phyloP scores from a whole-genome alignment of 225 moss, liverwort and hornwort genomes.

The Pseudoscleropodium purum region DNA sequence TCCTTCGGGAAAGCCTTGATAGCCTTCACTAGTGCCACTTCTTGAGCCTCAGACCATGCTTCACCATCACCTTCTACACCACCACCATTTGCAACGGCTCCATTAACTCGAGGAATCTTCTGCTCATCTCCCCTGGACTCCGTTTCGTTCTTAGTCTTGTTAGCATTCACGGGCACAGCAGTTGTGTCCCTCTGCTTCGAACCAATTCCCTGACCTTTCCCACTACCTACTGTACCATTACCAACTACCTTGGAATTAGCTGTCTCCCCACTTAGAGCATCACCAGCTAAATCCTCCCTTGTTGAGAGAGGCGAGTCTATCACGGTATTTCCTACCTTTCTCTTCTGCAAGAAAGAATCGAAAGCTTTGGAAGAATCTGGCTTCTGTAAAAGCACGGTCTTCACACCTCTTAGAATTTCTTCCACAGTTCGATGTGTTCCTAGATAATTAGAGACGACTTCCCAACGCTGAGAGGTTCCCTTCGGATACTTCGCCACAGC shows the following conservation, averaged over 20 bases:
- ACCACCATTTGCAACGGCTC: slow-evolving; percentile 29
- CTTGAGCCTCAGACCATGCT: slow-evolving; percentile 73
- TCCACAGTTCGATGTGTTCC: slow-evolving; percentile 82
- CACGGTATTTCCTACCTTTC: slow-evolving; percentile 39
- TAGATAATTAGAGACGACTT: slow-evolving; percentile 75
- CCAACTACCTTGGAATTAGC: background rate
- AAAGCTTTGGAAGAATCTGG: slow-evolving; percentile 87
- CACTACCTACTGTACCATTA: slow-evolving; percentile 13
- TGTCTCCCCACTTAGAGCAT: background rate
- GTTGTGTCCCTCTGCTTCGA: slow-evolving; percentile 3
- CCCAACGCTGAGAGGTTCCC: slow-evolving; percentile 97
- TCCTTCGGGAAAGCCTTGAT: slow-evolving; percentile 88
- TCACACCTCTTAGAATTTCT: slow-evolving; percentile 74
- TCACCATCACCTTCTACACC: slow-evolving; percentile 34
- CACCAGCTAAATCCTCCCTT: slow-evolving; percentile 36
- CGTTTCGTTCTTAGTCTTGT: slow-evolving; percentile 12
- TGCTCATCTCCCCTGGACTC: background rate
- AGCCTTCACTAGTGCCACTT: slow-evolving; percentile 76
- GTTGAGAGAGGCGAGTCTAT: slow-evolving; percentile 85
- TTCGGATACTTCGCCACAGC: slow-evolving; percentile 80
- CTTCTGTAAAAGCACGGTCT: slow-evolving; percentile 73
- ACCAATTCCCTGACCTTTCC: background rate
- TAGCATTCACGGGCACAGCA: background rate
- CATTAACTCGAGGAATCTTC: slow-evolving; percentile 17
- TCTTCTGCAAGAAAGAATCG: slow-evolving; percentile 79